Evolutionary conservation across 2,329 filamentous ascomycete genomes (phyloP).

Genomic region (Botryotinia calthae): DNA sequence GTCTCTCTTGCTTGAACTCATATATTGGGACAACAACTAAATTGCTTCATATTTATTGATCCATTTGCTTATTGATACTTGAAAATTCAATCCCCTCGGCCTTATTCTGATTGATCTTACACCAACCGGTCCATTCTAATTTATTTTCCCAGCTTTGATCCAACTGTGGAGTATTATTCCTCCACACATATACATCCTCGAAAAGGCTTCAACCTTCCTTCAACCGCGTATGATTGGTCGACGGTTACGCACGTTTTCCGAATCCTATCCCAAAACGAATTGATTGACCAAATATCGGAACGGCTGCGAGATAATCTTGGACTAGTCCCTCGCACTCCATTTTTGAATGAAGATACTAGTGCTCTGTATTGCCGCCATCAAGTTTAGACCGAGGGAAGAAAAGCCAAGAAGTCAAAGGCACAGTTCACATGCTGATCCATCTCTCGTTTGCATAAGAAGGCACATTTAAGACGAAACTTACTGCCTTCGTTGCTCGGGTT

Average conservation of each 20-base stretch:
- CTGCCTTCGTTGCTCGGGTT: not conserved
- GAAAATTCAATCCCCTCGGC: not conserved
- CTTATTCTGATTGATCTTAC: not conserved
- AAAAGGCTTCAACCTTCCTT: not conserved
- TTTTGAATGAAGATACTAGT: not conserved
- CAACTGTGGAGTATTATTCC: not conserved
- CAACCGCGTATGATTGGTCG: not conserved
- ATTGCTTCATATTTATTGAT: not conserved
- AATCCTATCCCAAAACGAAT: not conserved
- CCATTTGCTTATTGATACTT: not conserved
- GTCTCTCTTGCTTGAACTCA: not conserved
- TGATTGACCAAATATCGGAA: not conserved
- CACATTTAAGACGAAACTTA: not conserved
- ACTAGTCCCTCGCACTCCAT: conserved; percentile 2
- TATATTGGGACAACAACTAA: not conserved
- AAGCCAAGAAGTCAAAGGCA: not conserved
- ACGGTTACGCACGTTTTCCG: not conserved
- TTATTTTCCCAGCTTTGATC: not conserved
- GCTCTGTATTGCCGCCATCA: not conserved
- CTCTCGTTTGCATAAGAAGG: not conserved
- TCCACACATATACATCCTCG: not conserved
- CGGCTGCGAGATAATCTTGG: not conserved
- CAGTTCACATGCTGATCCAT: not conserved
- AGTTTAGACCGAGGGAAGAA: not conserved
- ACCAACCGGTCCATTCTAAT: not conserved